A percentile compares a stretch with the other conserved stretches of the same genome.
phyloP scores from a whole-genome alignment of 805 yeast genomes.

The Hanseniaspora clermontiae region DNA sequence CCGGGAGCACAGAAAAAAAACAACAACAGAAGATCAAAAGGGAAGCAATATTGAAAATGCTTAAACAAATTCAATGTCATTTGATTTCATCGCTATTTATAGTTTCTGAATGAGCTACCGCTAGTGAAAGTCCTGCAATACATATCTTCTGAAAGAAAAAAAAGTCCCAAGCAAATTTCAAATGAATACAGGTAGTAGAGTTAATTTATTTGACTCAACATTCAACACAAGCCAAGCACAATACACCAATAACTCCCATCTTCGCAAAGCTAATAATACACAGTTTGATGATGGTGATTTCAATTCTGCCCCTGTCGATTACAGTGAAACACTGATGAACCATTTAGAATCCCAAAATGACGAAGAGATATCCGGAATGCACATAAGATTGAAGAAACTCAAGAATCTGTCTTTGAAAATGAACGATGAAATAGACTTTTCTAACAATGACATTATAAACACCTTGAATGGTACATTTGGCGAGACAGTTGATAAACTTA shows the following conservation, averaged over 20 bases:
- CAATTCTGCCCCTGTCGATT: constrained; percentile 26
- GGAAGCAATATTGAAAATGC: no score
- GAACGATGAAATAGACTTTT: constrained; percentile 52
- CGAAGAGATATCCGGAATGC: constrained; percentile 43
- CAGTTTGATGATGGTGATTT: background rate
- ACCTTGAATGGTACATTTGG: constrained; percentile 36
- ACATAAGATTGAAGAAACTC: constrained; percentile 40
- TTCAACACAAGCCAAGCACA: constrained; percentile 7
- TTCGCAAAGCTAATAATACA: constrained; percentile 3
- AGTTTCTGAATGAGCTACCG: no score
- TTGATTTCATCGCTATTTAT: background rate
- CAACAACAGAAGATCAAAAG: background rate
- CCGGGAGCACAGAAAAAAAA: background rate
- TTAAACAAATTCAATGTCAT: background rate
- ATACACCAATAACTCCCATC: background rate
- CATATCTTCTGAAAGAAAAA: no score
- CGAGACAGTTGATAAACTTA: constrained; percentile 35
- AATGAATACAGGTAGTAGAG: constrained; percentile 23
- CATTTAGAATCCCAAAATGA: constrained; percentile 57
- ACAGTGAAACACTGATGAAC: constrained; percentile 41
- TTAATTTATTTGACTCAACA: constrained; percentile 23
- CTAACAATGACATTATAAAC: constrained; percentile 33
- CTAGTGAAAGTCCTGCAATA: background rate
- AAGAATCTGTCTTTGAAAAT: constrained; percentile 45
- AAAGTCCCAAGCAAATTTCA: no score